phyloP scores from a whole-genome alignment of 2,329 filamentous ascomycete species.

The Fusarium sp. region DNA sequence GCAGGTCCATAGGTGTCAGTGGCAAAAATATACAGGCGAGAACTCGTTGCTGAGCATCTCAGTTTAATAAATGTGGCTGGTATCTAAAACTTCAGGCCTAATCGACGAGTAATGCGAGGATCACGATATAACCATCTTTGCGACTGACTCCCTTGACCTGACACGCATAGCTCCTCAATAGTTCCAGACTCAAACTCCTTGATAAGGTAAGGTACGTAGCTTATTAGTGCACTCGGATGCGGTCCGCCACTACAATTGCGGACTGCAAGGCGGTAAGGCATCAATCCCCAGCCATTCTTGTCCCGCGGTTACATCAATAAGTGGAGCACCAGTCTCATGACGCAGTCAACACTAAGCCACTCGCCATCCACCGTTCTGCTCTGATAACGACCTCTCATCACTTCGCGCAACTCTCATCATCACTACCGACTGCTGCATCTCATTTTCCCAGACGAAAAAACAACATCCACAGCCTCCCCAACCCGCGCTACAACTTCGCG shows the following conservation, averaged over 20 bases:
- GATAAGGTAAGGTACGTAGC: constrained; percentile 32
- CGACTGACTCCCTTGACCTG: constrained; percentile 2
- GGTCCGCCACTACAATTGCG: constrained; percentile 15
- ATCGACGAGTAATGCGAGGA: background rate
- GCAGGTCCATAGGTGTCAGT: background rate
- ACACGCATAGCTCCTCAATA: background rate
- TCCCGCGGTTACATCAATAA: constrained; percentile 39
- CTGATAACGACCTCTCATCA: constrained; percentile 46
- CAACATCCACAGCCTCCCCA: background rate
- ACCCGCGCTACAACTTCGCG: constrained; percentile 7
- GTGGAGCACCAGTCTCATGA: constrained; percentile 55
- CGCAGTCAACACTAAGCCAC: constrained; percentile 52
- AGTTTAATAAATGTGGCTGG: background rate
- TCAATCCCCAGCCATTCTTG: constrained; percentile 34
- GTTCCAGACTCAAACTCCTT: constrained; percentile 24
- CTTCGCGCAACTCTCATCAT: constrained; percentile 28
- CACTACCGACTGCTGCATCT: constrained; percentile 18
- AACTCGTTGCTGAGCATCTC: background rate
- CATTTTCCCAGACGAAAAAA: background rate
- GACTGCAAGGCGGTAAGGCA: constrained; percentile 47
- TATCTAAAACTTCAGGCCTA: background rate
- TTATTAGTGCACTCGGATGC: constrained; percentile 36
- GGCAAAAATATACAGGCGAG: background rate
- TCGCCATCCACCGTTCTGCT: constrained; percentile 45
- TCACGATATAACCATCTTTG: constrained; percentile 13